These are phyloP conservation scores for Oryza longistaminata DNA, from an alignment of 176 grass and related monocot species.

Conservation along the genomic window DNA sequence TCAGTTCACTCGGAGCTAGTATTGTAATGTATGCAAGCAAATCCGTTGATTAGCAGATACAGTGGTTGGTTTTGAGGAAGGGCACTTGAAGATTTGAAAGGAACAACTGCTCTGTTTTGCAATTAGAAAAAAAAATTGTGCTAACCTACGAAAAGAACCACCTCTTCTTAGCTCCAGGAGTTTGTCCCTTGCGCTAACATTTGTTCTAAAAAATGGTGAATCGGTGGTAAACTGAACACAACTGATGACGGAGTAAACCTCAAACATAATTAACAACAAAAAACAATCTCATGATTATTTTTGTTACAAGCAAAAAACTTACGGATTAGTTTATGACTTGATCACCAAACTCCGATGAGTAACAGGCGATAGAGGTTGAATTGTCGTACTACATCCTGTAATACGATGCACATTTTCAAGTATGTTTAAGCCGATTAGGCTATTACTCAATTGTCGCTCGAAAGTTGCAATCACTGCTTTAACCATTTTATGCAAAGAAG, in stretches of 20 bases:
- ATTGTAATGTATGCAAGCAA: too few species aligned
- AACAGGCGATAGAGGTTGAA: background rate
- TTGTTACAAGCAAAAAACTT: too few species aligned
- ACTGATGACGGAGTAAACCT: background rate
- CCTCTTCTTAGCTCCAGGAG: constrained; percentile 31
- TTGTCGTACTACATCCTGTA: background rate
- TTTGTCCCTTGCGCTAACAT: too few species aligned
- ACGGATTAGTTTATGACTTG: background rate
- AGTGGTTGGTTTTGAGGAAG: background rate
- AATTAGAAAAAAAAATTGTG: background rate
- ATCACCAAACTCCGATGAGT: background rate
- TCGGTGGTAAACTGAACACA: too few species aligned
- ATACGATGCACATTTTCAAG: background rate
- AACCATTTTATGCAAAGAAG: background rate
- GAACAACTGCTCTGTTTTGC: background rate
- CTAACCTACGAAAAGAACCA: constrained; percentile 43
- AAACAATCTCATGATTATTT: background rate
- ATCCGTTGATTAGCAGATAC: background rate
- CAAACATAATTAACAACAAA: background rate
- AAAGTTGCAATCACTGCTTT: background rate
- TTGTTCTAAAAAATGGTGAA: too few species aligned
- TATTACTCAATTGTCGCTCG: background rate
- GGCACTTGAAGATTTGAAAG: background rate
- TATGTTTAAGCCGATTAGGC: background rate
- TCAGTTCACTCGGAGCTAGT: too few species aligned